phyloP scores from a whole-genome alignment of 306 rosid species.

The Pyrus betulifolia region DNA sequence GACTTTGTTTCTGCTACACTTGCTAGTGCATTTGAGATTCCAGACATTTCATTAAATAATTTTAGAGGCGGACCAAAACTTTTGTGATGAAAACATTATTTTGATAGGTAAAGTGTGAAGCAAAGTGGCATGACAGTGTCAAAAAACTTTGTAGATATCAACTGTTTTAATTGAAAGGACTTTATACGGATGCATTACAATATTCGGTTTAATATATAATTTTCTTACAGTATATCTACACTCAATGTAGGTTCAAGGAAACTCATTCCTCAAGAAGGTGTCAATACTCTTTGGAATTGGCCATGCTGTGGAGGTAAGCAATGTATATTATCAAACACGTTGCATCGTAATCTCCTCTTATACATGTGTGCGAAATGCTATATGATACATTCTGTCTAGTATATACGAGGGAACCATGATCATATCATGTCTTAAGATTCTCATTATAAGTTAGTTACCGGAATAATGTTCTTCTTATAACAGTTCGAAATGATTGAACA shows the following conservation, averaged over 20 bases:
- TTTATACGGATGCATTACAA: not conserved
- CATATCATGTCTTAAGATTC: not conserved
- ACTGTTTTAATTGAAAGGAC: not conserved
- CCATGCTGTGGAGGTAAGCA: slow-evolving; percentile 69
- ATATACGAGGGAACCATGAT: not conserved
- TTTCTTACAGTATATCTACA: slow-evolving; percentile 10
- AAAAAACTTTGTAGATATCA: not conserved
- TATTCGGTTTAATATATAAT: not conserved
- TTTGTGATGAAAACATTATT: not conserved
- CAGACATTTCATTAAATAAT: not conserved
- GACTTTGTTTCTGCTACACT: not conserved
- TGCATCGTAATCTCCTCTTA: not conserved
- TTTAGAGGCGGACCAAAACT: not conserved
- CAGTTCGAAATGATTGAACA: not conserved
- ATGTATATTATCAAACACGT: not conserved
- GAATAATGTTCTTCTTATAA: not conserved
- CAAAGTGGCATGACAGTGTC: not conserved
- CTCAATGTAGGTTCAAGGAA: slow-evolving; percentile 76
- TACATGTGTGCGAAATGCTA: not conserved
- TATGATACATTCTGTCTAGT: not conserved
- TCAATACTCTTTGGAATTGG: slow-evolving; percentile 74
- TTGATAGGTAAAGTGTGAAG: not conserved
- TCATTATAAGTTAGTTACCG: not conserved
- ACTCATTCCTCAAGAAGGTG: slow-evolving; percentile 92
- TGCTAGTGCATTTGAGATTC: not conserved